Conservation (phyloP, 495 filamentous ascomycete genomes). For the Hypoxylon fuscum region DNA sequence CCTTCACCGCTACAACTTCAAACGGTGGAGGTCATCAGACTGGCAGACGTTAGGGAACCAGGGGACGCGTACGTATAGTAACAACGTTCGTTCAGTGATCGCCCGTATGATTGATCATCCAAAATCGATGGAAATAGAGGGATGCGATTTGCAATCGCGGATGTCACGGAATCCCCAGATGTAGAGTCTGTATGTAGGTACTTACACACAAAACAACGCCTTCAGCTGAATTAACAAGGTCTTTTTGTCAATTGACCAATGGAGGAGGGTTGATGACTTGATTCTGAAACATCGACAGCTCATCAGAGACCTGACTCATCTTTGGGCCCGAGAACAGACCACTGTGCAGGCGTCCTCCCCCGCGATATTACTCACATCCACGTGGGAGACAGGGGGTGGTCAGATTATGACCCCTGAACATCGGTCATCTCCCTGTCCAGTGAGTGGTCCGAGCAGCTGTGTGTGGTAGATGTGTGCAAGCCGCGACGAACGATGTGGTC, state of each 20-base stretch:
- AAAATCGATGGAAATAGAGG: neutral
- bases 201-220: neutral
- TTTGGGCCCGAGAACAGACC: conserved; percentile 36
- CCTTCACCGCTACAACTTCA: conserved; percentile 33
- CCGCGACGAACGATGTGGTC: conserved; percentile 36
- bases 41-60: neutral
- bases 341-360: conserved; percentile 39
- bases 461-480: conserved; percentile 14
- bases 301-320: conserved; percentile 28
- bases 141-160: conserved; percentile 24
- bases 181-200: neutral
- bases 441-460: conserved; percentile 23
- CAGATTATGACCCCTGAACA: conserved; percentile 33
- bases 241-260: conserved; percentile 25
- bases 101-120: neutral
- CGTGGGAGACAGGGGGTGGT: conserved; percentile 37
- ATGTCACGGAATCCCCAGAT: conserved; percentile 25
- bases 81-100: conserved; percentile 5
- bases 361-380: conserved; percentile 40
- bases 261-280: conserved; percentile 20
- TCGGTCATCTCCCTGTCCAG: conserved; percentile 27
- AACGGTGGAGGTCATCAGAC: conserved; percentile 29
- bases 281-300: conserved; percentile 36
- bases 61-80: neutral
- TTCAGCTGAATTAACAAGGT: conserved; percentile 18